Base-by-base conservation (phyloP, 2,329 filamentous ascomycete genomes). In the Nigrospora sphaerica region DNA sequence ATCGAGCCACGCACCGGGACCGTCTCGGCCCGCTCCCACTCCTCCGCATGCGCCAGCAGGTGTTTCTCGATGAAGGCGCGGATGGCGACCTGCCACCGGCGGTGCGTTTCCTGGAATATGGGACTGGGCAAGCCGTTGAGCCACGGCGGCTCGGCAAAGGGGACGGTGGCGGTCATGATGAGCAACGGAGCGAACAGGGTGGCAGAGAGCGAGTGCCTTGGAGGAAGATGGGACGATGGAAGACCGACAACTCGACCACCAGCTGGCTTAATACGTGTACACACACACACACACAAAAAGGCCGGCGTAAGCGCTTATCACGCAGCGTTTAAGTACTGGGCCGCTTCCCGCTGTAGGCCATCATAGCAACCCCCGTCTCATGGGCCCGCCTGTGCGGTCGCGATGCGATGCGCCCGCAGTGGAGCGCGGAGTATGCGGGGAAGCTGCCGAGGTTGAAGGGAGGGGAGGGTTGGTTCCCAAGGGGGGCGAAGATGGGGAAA, bases 71-170 rank as follows among this genome's bases (percentile, higher is more conserved):
- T 70, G 60, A 88, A 88, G 6, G 71, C 74, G 33, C 83, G 81
- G 59, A 82, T 83, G 52, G 76, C 78, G 60, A 80, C 78, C 61
- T 90, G 85, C 72, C 82, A 88, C 58, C 67, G 69, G 13, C 71
- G 69, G 60, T 89, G 85, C 4, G 80, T 79, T 3, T 76, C 71
- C 19, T 76, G 82, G 68, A 86, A 86, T 68, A 88, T 86, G 12
- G 85, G 80, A 0, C 82, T 86, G 0, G 85, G 86, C 3, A 88
- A 70, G 44, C 84, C 84, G 54, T 72, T 72, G 40, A 89, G 73
- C 67, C 83, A 89, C 2, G 85, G 77, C 1, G 86, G 86, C 56
- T 90, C 86, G 6, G 83, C 81, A 67, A 89, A 87, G 43, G 86
- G 86, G 23, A 86, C 62, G 4, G 70, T 31, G 16, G 48, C 36